Conservation (phyloP, 345 rosid genomes). For the Streptanthus diversifolius region DNA sequence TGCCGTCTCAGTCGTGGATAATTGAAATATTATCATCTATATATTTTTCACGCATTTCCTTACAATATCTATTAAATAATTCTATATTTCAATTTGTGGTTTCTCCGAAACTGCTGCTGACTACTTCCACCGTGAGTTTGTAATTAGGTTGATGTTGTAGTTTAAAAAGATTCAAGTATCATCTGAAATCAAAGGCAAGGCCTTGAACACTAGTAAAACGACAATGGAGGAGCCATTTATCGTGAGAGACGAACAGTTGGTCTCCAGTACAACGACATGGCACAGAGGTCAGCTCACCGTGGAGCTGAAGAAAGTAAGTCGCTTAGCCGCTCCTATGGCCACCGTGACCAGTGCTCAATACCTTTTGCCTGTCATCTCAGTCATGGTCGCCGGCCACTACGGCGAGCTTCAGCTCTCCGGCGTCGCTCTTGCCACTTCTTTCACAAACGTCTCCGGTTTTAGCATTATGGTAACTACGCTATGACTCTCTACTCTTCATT, state of each 20-base stretch:
- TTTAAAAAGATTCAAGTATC: background rate
- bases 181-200: background rate
- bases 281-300: background rate
- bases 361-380: slow-evolving; percentile 15
- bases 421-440: slow-evolving; percentile 26
- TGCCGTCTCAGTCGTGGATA: background rate
- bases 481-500: background rate
- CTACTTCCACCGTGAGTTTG: background rate
- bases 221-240: slow-evolving; percentile 29
- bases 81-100: no score
- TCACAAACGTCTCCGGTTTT: slow-evolving; percentile 23
- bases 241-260: background rate
- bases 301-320: slow-evolving; percentile 17
- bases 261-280: slow-evolving; percentile 14
- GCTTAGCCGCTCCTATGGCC: slow-evolving; percentile 26
- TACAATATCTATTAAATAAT: background rate
- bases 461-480: slow-evolving; percentile 10
- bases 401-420: slow-evolving; percentile 24
- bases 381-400: slow-evolving; percentile 27
- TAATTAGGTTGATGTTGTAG: background rate
- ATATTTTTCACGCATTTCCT: background rate
- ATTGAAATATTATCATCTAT: background rate
- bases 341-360: slow-evolving; percentile 23
- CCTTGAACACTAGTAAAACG: background rate
- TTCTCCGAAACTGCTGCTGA: no score